phyloP scores from a whole-genome alignment of 306 rosid species.

The Argentina anserina region DNA sequence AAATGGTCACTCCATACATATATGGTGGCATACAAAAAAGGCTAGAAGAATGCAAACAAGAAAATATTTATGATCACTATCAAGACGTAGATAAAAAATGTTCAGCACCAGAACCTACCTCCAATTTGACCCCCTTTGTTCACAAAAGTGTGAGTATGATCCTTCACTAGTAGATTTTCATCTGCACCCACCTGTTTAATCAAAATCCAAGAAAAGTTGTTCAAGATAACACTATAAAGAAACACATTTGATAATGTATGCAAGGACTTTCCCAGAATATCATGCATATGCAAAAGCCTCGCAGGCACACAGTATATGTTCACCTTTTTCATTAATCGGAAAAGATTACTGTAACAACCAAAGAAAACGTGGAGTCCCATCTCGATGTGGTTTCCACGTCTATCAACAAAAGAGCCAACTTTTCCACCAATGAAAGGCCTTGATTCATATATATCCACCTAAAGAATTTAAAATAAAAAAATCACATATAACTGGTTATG shows the following conservation, averaged over 20 bases:
- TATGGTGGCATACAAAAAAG: conserved; percentile 6
- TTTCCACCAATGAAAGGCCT: conserved; percentile 90
- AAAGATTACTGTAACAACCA: conserved; percentile 96
- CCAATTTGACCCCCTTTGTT: conserved; percentile 96
- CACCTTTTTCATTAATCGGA: conserved; percentile 95
- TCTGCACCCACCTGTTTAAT: conserved; percentile 79
- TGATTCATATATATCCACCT: conserved; percentile 97
- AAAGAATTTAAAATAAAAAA: conserved; percentile 33
- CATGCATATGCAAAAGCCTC: background rate
- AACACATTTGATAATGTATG: background rate
- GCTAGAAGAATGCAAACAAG: conserved; percentile 9
- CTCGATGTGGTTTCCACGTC: conserved; percentile 86
- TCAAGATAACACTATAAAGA: background rate
- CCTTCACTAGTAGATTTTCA: conserved; percentile 86
- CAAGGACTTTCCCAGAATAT: background rate
- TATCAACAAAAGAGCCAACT: conserved; percentile 97
- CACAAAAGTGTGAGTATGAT: conserved; percentile 91
- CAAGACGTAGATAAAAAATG: conserved; percentile 11
- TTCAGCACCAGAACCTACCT: conserved; percentile 48
- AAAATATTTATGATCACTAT: background rate
- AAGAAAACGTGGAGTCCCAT: conserved; percentile 99
- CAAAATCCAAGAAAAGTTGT: conserved; percentile 13
- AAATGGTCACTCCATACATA: background rate
- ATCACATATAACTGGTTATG: conserved; percentile 3
- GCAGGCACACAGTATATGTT: conserved; percentile 18